Conservation (phyloP, 139 green algal species). For the Penium margaritaceum region DNA sequence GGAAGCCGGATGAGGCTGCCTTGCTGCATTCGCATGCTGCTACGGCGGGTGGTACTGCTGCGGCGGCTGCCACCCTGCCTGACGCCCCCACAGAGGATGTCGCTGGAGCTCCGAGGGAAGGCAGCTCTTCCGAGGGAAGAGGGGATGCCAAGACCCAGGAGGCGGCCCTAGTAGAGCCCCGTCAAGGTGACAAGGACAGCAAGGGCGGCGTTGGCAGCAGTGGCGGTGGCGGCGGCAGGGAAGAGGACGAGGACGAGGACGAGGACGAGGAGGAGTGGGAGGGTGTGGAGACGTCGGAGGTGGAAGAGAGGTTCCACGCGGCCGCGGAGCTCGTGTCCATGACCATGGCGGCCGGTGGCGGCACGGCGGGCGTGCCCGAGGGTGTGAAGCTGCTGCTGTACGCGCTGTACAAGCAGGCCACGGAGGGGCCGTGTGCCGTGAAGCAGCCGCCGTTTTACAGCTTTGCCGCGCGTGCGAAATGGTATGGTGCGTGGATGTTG, state of each 20-base stretch:
- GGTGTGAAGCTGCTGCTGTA: conserved; percentile 27
- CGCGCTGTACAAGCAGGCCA: conserved; percentile 33
- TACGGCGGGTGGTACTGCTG: not conserved
- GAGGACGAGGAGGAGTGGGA: conserved; percentile 36
- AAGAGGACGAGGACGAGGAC: not conserved
- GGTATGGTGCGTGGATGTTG: conserved; percentile 24
- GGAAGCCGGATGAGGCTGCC: not conserved
- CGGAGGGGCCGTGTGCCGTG: conserved; percentile 1
- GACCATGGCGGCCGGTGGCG: not conserved
- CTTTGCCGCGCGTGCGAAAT: conserved; percentile 25
- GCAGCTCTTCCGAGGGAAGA: not conserved
- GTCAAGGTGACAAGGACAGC: not conserved
- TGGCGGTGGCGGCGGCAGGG: too few relatives aligned
- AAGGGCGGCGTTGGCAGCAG: too few relatives aligned
- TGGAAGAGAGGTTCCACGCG: conserved; percentile 25
- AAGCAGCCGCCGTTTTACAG: conserved; percentile 20
- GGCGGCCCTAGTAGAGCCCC: not conserved
- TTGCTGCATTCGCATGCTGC: not conserved
- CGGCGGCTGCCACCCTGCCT: not conserved
- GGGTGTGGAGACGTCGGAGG: conserved; percentile 18
- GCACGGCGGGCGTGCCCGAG: not conserved
- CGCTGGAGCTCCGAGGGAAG: not conserved
- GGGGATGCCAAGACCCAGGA: not conserved
- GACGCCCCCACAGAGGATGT: not conserved
- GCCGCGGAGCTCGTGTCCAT: conserved; percentile 13